A percentile compares a stretch with the other conserved stretches of the same genome.
These are phyloP conservation scores for Pisolithus sp. DNA, from an alignment of 768 basidiomycete genomes.

Conservation along the genomic window DNA sequence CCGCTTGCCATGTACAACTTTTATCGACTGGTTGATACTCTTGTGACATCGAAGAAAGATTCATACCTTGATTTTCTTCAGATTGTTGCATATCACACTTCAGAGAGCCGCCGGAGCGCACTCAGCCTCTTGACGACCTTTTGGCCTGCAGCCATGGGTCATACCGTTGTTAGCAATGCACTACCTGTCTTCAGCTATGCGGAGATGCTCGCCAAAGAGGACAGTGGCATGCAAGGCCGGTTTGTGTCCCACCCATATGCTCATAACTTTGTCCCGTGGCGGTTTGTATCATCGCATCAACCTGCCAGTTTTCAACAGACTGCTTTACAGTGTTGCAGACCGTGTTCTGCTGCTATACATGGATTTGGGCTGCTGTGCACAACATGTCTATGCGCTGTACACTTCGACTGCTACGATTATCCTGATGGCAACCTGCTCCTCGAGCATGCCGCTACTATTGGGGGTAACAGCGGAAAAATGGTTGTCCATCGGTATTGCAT, in stretches of 20 bases:
- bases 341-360: constrained; percentile 45
- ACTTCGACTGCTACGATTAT: constrained; percentile 75
- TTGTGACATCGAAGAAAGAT: constrained; percentile 58
- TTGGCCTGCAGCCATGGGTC: constrained; percentile 68
- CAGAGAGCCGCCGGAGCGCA: constrained; percentile 48
- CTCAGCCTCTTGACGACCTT: constrained; percentile 49
- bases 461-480: constrained; percentile 45
- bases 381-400: constrained; percentile 62
- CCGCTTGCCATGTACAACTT: constrained; percentile 42
- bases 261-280: constrained; percentile 71
- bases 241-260: constrained; percentile 31
- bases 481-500: constrained; percentile 59
- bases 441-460: constrained; percentile 44
- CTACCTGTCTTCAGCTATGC: constrained; percentile 35
- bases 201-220: constrained; percentile 15
- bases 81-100: constrained; percentile 60
- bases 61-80: constrained; percentile 66
- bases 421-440: constrained; percentile 54
- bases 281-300: constrained; percentile 32
- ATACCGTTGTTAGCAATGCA: constrained; percentile 52
- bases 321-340: constrained; percentile 45
- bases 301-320: constrained; percentile 25
- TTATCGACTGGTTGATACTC: constrained; percentile 45
- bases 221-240: neutral
- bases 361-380: constrained; percentile 74